Evolutionary conservation across 2,329 filamentous ascomycete genomes (phyloP).

Genomic region (Monilinia fructigena): DNA sequence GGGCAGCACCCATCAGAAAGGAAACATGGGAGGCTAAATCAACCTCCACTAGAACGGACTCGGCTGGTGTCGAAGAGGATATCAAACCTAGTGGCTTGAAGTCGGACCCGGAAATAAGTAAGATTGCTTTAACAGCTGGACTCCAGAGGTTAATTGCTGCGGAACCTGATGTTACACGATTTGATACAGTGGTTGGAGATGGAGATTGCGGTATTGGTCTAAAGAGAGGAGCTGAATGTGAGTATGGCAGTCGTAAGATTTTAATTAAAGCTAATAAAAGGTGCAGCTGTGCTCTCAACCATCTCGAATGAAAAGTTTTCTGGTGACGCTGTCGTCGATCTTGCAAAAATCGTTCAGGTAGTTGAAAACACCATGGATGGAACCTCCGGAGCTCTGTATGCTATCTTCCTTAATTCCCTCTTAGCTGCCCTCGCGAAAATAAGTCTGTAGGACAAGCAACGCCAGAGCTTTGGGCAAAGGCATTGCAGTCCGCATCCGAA

Average conservation of each 20-base stretch:
- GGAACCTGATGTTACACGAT: slow-evolving; percentile 65
- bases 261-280: slow-evolving; percentile 25
- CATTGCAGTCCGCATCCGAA: slow-evolving; percentile 68
- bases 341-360: slow-evolving; percentile 59
- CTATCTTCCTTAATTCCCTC: slow-evolving; percentile 72
- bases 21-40: slow-evolving; percentile 57
- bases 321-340: slow-evolving; percentile 58
- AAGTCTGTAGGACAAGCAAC: slow-evolving; percentile 42
- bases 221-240: slow-evolving; percentile 64
- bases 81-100: slow-evolving; percentile 39
- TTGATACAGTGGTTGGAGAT: slow-evolving; percentile 69
- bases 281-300: slow-evolving; percentile 46
- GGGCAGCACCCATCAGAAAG: slow-evolving; percentile 59
- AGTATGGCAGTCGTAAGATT: slow-evolving; percentile 15
- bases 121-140: slow-evolving; percentile 53
- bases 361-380: slow-evolving; percentile 73
- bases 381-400: slow-evolving; percentile 72
- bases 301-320: slow-evolving; percentile 46
- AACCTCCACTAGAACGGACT: slow-evolving; percentile 38
- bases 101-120: slow-evolving; percentile 43
- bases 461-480: slow-evolving; percentile 55
- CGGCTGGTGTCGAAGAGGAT: slow-evolving; percentile 37
- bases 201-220: slow-evolving; percentile 70
- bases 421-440: slow-evolving; percentile 47
- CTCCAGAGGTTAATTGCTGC: slow-evolving; percentile 59